Percentiles rank a stretch among this genome's conserved stretches.
Conservation (phyloP, 257 asterid species). For the Mentha longifolia region DNA sequence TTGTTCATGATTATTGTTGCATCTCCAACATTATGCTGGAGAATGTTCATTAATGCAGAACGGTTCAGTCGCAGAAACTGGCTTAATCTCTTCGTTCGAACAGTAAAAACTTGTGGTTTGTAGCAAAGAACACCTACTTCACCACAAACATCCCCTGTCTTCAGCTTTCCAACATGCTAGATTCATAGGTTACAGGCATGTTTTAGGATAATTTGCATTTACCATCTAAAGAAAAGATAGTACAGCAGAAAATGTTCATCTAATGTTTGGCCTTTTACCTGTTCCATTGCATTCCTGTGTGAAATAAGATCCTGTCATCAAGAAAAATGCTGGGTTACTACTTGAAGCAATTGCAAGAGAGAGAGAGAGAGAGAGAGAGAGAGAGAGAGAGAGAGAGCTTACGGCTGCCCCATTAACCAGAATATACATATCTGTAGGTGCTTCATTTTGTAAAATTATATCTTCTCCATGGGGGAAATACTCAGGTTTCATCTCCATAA, state of each 20-base stretch:
- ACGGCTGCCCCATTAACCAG: constrained; percentile 73
- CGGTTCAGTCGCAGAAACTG: constrained; percentile 80
- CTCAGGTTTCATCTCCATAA: constrained; percentile 75
- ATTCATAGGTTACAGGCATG: constrained; percentile 20
- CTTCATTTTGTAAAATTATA: constrained; percentile 72
- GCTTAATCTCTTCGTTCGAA: constrained; percentile 73
- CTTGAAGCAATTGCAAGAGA: not conserved
- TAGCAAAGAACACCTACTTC: constrained; percentile 88
- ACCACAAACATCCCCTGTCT: constrained; percentile 71
- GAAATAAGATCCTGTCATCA: constrained; percentile 65
- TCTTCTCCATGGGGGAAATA: constrained; percentile 78
- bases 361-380: not conserved
- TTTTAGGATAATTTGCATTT: not conserved
- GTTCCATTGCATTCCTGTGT: constrained; percentile 47
- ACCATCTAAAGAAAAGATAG: constrained; percentile 14
- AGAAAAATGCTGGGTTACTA: constrained; percentile 26
- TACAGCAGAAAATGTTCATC: not conserved
- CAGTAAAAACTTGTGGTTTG: constrained; percentile 76
- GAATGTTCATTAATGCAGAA: constrained; percentile 60
- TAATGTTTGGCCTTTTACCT: constrained; percentile 45
- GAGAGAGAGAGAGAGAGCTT: constrained; percentile 29
- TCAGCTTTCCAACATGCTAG: constrained; percentile 59
- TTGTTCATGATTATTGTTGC: constrained; percentile 79
- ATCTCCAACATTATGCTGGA: constrained; percentile 79
- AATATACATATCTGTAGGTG: constrained; percentile 74